Conservation (phyloP, 2,329 filamentous ascomycete genomes). For the Curvularia sp. region DNA sequence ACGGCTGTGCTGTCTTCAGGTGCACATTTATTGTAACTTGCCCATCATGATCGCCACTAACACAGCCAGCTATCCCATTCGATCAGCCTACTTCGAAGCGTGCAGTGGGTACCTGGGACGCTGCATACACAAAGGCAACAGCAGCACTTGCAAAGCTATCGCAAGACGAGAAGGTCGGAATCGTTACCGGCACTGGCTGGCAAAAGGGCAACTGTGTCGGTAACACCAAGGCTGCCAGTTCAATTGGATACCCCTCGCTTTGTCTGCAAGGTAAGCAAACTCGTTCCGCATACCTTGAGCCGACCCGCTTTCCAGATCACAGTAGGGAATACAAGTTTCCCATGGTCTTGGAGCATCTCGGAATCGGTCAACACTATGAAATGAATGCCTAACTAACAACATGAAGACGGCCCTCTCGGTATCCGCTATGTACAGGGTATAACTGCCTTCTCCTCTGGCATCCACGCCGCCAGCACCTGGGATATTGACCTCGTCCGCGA, state of each 20-base stretch:
- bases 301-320: not conserved
- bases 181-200: slow-evolving; percentile 50
- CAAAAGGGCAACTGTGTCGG: slow-evolving; percentile 46
- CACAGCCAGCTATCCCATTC: slow-evolving; percentile 29
- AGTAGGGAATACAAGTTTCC: not conserved
- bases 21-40: slow-evolving; percentile 12
- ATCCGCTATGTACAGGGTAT: slow-evolving; percentile 48
- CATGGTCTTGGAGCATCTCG: not conserved
- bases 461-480: slow-evolving; percentile 52
- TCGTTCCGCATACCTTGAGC: not conserved
- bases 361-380: not conserved
- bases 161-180: slow-evolving; percentile 50
- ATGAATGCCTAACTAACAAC: slow-evolving; percentile 11
- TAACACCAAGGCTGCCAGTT: slow-evolving; percentile 44
- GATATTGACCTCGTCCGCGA: slow-evolving; percentile 45
- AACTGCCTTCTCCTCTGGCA: slow-evolving; percentile 50
- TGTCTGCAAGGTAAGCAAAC: slow-evolving; percentile 50
- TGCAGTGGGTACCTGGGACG: slow-evolving; percentile 45
- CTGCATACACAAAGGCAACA: slow-evolving; percentile 51
- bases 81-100: slow-evolving; percentile 28
- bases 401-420: slow-evolving; percentile 49
- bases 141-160: slow-evolving; percentile 51
- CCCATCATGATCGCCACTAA: slow-evolving; percentile 9
- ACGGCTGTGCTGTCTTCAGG: slow-evolving; percentile 32
- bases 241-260: slow-evolving; percentile 48